Evolutionary conservation across 2,329 filamentous ascomycete genomes (phyloP).

Genomic region (Teratosphaeria gauchensis): DNA sequence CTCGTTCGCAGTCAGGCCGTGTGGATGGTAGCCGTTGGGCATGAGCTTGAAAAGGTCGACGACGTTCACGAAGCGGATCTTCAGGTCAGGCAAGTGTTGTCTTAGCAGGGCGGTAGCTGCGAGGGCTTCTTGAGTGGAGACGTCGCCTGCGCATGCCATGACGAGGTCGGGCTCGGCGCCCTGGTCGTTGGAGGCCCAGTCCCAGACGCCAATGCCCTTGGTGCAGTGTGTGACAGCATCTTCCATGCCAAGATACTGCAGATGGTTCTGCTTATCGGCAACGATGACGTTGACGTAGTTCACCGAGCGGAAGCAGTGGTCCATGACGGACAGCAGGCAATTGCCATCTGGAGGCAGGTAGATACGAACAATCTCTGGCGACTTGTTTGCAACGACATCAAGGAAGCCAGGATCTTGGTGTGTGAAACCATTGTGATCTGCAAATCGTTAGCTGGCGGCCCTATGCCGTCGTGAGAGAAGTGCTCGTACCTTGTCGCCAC

Average conservation of each 20-base stretch:
- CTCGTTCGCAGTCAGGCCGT: constrained; percentile 58
- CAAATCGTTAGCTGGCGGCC: not conserved
- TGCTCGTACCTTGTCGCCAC: constrained; percentile 51
- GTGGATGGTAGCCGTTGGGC: constrained; percentile 58
- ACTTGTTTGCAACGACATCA: constrained; percentile 70
- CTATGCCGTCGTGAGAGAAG: not conserved
- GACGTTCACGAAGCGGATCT: constrained; percentile 70
- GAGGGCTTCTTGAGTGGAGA: constrained; percentile 63
- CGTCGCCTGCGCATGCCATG: constrained; percentile 68
- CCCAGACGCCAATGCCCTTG: constrained; percentile 70
- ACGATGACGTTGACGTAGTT: constrained; percentile 80
- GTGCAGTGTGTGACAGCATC: constrained; percentile 65
- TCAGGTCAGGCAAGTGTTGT: constrained; percentile 60
- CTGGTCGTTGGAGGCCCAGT: constrained; percentile 63
- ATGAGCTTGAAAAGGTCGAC: constrained; percentile 76
- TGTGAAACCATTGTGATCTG: constrained; percentile 72
- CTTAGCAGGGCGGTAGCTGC: constrained; percentile 66
- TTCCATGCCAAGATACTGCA: constrained; percentile 67
- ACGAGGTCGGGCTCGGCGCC: constrained; percentile 61
- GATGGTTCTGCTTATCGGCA: constrained; percentile 68
- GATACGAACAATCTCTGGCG: constrained; percentile 68
- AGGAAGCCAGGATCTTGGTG: constrained; percentile 75
- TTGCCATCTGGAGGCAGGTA: constrained; percentile 75
- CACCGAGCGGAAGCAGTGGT: constrained; percentile 62
- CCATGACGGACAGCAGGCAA: constrained; percentile 63